phyloP scores from a whole-genome alignment of 805 yeast species.

The Debaryomyces prosopidis region DNA sequence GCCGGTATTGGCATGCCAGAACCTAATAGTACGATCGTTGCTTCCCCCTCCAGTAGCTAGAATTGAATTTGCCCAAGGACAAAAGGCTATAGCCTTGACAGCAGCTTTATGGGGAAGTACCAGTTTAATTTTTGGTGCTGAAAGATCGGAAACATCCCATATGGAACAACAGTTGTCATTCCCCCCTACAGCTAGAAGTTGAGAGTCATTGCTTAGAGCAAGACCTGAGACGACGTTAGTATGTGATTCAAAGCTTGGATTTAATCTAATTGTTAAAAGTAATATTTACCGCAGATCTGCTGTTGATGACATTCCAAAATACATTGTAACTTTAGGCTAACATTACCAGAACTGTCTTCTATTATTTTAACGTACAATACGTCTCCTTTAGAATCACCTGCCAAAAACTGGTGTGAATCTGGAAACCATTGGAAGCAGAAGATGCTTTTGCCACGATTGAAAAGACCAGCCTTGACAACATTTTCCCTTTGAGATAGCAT shows the following conservation, averaged over 20 bases:
- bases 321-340: slow-evolving; percentile 7
- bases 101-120: slow-evolving; percentile 76
- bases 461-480: slow-evolving; percentile 11
- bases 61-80: slow-evolving; percentile 84
- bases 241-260: background rate
- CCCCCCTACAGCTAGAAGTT: slow-evolving; percentile 75
- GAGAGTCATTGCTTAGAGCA: slow-evolving; percentile 53
- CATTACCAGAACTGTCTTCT: slow-evolving; percentile 3
- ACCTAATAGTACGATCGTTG: slow-evolving; percentile 73
- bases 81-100: slow-evolving; percentile 83
- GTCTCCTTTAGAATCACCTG: slow-evolving; percentile 69
- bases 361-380: slow-evolving; percentile 43
- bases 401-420: slow-evolving; percentile 42
- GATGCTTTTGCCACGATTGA: slow-evolving; percentile 39
- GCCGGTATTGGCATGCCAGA: slow-evolving; percentile 86
- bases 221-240: slow-evolving; percentile 45
- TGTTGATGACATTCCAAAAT: slow-evolving; percentile 30
- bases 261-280: background rate
- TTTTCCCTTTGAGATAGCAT: slow-evolving; percentile 41
- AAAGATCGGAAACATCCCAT: slow-evolving; percentile 59
- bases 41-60: slow-evolving; percentile 92
- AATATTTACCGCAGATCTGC: slow-evolving; percentile 38
- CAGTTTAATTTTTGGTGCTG: slow-evolving; percentile 45
- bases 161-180: slow-evolving; percentile 79
- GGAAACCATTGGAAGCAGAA: slow-evolving; percentile 66